A percentile compares a stretch with the other conserved stretches of the same genome.
Conservation (phyloP, 495 filamentous ascomycete genomes). For the Pseudevernia furfuracea region DNA sequence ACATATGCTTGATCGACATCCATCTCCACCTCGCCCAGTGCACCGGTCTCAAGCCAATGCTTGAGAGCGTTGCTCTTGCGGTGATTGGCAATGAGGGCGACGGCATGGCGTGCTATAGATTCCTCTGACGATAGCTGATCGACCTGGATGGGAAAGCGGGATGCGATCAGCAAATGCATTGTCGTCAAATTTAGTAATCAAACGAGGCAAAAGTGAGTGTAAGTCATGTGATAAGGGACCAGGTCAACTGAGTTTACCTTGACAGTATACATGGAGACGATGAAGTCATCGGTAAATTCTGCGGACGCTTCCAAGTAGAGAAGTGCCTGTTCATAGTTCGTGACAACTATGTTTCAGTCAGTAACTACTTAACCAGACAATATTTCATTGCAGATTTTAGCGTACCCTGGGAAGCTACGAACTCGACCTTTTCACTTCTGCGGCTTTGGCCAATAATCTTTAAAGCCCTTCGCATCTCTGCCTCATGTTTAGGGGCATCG, state of each 20-base stretch:
- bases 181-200: background rate
- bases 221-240: background rate
- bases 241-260: slow-evolving; percentile 38
- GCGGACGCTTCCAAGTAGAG: slow-evolving; percentile 46
- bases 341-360: slow-evolving; percentile 36
- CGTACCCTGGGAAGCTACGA: slow-evolving; percentile 49
- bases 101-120: slow-evolving; percentile 45
- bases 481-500: slow-evolving; percentile 39
- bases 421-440: slow-evolving; percentile 45
- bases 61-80: slow-evolving; percentile 48
- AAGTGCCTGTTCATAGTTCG: slow-evolving; percentile 54
- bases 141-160: slow-evolving; percentile 16
- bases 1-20: slow-evolving; percentile 51
- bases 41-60: slow-evolving; percentile 50
- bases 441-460: slow-evolving; percentile 49
- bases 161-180: background rate
- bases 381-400: background rate
- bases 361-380: slow-evolving; percentile 2
- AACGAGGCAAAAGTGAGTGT: slow-evolving; percentile 1
- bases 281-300: slow-evolving; percentile 50
- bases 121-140: slow-evolving; percentile 43
- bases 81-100: slow-evolving; percentile 48
- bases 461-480: slow-evolving; percentile 45
- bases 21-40: slow-evolving; percentile 46
- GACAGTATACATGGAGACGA: slow-evolving; percentile 49